Percentiles rank a stretch among this genome's conserved stretches.
phyloP scores from a whole-genome alignment of 2,329 filamentous ascomycete species.

The Lasiodiplodia theobromae region DNA sequence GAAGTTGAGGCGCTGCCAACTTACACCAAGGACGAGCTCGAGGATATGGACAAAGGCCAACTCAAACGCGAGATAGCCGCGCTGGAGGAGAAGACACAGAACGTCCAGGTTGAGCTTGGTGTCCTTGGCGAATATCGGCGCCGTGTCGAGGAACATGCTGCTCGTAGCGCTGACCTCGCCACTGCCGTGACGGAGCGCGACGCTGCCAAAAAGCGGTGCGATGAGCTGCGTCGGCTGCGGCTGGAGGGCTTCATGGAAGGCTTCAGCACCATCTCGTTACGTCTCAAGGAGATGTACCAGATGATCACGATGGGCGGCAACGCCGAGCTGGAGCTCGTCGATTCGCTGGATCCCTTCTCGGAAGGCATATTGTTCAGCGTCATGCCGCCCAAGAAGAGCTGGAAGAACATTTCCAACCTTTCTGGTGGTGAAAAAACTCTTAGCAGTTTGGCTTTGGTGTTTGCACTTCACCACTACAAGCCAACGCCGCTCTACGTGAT shows the following conservation, averaged over 20 bases:
- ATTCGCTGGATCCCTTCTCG: constrained; percentile 93
- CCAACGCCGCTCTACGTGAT: constrained; percentile 98
- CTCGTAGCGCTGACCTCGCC: constrained; percentile 83
- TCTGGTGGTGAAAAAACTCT: constrained; percentile 97
- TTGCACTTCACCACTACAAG: constrained; percentile 97
- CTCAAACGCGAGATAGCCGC: constrained; percentile 71
- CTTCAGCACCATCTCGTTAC: constrained; percentile 90
- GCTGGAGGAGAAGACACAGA: constrained; percentile 79
- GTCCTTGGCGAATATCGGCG: constrained; percentile 90
- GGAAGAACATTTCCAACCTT: constrained; percentile 98
- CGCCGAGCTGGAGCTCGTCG: constrained; percentile 94
- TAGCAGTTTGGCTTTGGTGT: constrained; percentile 91
- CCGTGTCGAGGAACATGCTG: constrained; percentile 80
- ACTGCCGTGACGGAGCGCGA: constrained; percentile 81
- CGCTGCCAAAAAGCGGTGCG: constrained; percentile 86
- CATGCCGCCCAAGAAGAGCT: constrained; percentile 99
- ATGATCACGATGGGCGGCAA: constrained; percentile 99
- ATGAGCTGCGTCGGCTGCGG: constrained; percentile 87
- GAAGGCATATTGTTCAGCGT: constrained; percentile 97
- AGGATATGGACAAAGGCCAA: constrained; percentile 67
- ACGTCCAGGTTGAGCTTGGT: constrained; percentile 83
- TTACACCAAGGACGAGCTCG: constrained; percentile 76
- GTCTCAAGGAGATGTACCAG: constrained; percentile 99
- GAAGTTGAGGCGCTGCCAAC: constrained; percentile 65
- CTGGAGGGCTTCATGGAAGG: constrained; percentile 99